phyloP scores from a whole-genome alignment of 371 early-diverging fungal species.

The Dichotomocladium elegans region DNA sequence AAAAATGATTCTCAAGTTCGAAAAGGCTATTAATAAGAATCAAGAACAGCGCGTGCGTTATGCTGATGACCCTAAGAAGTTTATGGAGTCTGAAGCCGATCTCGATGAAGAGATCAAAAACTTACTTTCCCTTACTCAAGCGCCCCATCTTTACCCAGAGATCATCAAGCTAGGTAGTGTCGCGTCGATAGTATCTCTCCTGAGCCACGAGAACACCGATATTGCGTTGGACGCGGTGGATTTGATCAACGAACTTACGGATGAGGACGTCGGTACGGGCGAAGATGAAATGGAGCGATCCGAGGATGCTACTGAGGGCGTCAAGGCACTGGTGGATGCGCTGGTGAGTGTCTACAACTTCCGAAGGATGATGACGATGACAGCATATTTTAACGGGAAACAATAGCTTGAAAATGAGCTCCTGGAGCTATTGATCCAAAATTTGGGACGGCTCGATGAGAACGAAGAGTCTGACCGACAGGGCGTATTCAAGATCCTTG shows the following conservation, averaged over 20 bases:
- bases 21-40: conserved; percentile 83
- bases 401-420: conserved; percentile 65
- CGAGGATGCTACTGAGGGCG: conserved; percentile 61
- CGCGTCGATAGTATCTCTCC: conserved; percentile 62
- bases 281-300: conserved; percentile 59
- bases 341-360: conserved; percentile 44
- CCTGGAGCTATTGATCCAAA: conserved; percentile 75
- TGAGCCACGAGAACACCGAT: conserved; percentile 93
- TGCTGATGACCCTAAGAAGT: conserved; percentile 74
- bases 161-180: conserved; percentile 69
- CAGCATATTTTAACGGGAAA: background rate
- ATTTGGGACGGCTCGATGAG: conserved; percentile 77
- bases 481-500: conserved; percentile 82
- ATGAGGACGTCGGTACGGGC: conserved; percentile 78
- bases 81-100: conserved; percentile 93
- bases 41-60: conserved; percentile 84
- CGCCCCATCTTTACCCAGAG: conserved; percentile 74
- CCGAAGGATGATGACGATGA: background rate
- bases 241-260: conserved; percentile 84
- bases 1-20: conserved; percentile 76
- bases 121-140: conserved; percentile 69
- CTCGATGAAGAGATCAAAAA: conserved; percentile 85
- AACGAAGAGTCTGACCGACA: conserved; percentile 74
- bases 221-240: conserved; percentile 84
- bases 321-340: conserved; percentile 66